phyloP scores from a whole-genome alignment of 331 rosid species.

The Quercus lobata region DNA sequence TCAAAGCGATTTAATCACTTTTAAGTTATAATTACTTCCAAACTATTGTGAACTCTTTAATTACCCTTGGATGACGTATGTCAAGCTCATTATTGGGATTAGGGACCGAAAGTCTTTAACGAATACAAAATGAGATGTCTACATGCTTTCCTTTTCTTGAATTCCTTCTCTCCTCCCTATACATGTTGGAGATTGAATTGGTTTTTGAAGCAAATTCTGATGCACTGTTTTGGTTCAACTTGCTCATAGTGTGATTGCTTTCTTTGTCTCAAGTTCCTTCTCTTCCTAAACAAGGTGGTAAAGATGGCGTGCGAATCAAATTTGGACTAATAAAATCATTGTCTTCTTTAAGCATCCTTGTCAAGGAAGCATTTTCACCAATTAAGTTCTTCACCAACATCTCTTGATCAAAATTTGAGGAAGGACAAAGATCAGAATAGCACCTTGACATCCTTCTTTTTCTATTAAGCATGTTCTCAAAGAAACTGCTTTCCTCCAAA shows the following conservation, averaged over 20 bases:
- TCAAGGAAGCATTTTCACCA: constrained; percentile 12
- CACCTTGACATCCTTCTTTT: constrained; percentile 53
- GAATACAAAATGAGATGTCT: no score
- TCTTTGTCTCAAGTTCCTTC: constrained; percentile 23
- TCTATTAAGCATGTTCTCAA: constrained; percentile 51
- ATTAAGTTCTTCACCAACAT: constrained; percentile 27
- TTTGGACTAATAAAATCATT: constrained; percentile 13
- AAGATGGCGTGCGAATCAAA: constrained; percentile 48
- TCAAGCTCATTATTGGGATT: no score
- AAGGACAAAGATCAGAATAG: constrained; percentile 61
- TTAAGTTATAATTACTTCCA: no score
- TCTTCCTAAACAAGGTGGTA: constrained; percentile 40
- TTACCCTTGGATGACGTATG: no score
- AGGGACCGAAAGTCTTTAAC: no score
- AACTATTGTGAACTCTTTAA: no score
- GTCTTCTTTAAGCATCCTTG: constrained; percentile 5
- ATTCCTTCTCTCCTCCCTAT: constrained; percentile 27
- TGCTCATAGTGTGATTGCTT: constrained; percentile 1
- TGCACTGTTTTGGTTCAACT: constrained; percentile 23
- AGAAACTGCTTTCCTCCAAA: constrained; percentile 80
- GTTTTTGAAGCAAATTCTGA: constrained; percentile 20
- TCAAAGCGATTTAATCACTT: no score
- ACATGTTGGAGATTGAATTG: constrained; percentile 18
- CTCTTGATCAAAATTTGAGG: constrained; percentile 29
- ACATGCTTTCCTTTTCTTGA: constrained; percentile 11